A percentile compares a stretch with the other conserved stretches of the same genome.
Conservation (phyloP, 2,329 filamentous ascomycete species). For the Colletotrichum karsti region DNA sequence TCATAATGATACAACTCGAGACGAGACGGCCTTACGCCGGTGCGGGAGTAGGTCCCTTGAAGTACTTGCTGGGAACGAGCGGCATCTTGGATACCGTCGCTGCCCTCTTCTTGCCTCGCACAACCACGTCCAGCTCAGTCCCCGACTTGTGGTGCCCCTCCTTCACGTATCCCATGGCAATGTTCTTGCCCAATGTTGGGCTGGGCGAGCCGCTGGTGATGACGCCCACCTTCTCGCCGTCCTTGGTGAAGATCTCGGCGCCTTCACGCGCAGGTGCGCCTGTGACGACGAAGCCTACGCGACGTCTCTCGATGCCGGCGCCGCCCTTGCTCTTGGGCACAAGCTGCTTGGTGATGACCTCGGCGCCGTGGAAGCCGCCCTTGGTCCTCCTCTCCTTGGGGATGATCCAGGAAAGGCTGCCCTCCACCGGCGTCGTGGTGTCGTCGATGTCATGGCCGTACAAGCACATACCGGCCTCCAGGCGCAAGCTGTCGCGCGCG, state of each 20-base stretch:
- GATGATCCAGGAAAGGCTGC: constrained; percentile 78
- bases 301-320: constrained; percentile 72
- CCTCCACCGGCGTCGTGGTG: constrained; percentile 67
- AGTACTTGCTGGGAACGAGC: constrained; percentile 84
- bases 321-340: constrained; percentile 78
- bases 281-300: constrained; percentile 83
- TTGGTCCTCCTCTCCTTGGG: constrained; percentile 74
- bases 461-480: constrained; percentile 99
- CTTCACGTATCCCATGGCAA: constrained; percentile 93
- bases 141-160: constrained; percentile 85
- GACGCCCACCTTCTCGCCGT: constrained; percentile 75
- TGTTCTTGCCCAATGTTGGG: constrained; percentile 87
- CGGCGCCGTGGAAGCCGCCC: constrained; percentile 86
- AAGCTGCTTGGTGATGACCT: constrained; percentile 80
- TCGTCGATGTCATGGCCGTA: constrained; percentile 98
- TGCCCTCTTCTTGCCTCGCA: constrained; percentile 79
- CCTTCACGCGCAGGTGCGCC: constrained; percentile 92
- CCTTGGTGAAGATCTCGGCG: constrained; percentile 75
- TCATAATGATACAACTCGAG: constrained; percentile 15
- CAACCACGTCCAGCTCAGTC: constrained; percentile 80
- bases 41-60: constrained; percentile 49
- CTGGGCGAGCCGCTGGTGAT: constrained; percentile 92
- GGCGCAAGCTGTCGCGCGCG: constrained; percentile 87
- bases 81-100: constrained; percentile 88
- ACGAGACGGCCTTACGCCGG: background rate